These are phyloP conservation scores for Mangifera indica DNA, from an alignment of 345 rosid genomes.

Conservation along the genomic window DNA sequence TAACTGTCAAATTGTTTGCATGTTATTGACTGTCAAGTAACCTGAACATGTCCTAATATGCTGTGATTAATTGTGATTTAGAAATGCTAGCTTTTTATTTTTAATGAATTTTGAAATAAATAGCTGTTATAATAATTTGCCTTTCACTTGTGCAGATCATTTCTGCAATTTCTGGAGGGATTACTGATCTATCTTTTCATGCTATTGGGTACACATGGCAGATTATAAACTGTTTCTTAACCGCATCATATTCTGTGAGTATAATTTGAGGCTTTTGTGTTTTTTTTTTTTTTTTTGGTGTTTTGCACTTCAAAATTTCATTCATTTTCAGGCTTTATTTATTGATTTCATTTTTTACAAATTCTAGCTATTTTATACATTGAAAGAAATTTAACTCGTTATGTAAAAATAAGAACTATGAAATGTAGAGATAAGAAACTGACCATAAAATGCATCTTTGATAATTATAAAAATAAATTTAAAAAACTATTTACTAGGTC, in stretches of 20 bases:
- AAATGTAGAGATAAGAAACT: no score
- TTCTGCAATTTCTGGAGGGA: constrained; percentile 95
- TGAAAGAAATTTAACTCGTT: no score
- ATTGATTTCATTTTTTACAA: background rate
- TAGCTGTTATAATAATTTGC: background rate
- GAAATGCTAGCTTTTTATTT: background rate
- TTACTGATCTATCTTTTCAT: constrained; percentile 88
- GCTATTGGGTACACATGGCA: constrained; percentile 97
- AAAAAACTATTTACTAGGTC: no score
- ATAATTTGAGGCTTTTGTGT: constrained; percentile 18
- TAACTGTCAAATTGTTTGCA: background rate
- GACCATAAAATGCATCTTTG: no score
- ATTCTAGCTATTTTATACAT: no score
- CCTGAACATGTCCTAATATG: background rate
- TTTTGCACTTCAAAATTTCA: background rate
- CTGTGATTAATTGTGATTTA: constrained; percentile 7
- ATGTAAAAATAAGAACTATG: no score
- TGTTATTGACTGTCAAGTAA: background rate
- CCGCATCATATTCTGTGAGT: constrained; percentile 96
- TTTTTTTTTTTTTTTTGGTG: background rate
- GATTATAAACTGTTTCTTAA: constrained; percentile 78
- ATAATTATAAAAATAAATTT: no score
- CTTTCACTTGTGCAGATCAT: constrained; percentile 53
- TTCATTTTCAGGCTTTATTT: background rate
- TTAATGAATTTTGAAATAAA: constrained; percentile 1